These are phyloP conservation scores for Arabidopsis suecica DNA, from an alignment of 345 rosid genomes.

Conservation along the genomic window DNA sequence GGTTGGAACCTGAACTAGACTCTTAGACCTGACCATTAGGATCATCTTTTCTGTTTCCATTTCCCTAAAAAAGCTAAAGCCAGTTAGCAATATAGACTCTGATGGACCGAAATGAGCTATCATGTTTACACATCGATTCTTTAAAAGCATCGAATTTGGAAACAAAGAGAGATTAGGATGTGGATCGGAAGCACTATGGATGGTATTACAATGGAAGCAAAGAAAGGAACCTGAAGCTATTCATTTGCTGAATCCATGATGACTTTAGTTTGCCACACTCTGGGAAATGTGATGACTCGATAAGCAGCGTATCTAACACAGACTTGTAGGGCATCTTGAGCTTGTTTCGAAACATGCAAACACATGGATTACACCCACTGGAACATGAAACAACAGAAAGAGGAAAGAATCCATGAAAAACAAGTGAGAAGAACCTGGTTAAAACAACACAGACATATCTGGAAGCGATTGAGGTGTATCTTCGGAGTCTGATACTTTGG, in stretches of 20 bases:
- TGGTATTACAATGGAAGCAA: not conserved
- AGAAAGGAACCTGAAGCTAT: not conserved
- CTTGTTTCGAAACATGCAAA: not conserved
- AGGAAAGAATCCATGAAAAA: not conserved
- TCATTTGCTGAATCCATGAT: not conserved
- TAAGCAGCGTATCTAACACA: not conserved
- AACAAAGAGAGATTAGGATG: not conserved
- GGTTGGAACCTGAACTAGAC: not conserved
- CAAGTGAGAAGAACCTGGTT: not conserved
- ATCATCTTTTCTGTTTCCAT: not conserved
- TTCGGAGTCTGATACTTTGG: not conserved
- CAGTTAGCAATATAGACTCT: not conserved
- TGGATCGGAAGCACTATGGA: not conserved
- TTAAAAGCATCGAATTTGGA: too few relatives aligned
- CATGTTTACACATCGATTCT: not conserved
- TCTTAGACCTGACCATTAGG: not conserved
- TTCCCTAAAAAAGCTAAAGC: constrained; percentile 1
- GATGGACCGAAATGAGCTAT: not conserved
- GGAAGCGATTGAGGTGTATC: not conserved
- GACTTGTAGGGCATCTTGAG: not conserved
- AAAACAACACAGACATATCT: not conserved
- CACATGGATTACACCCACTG: not conserved
- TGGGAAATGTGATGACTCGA: not conserved
- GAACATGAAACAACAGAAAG: not conserved
- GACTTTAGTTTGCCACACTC: not conserved